These are phyloP conservation scores for Acorus gramineus DNA, from an alignment of 106 monocot species.

Conservation along the genomic window DNA sequence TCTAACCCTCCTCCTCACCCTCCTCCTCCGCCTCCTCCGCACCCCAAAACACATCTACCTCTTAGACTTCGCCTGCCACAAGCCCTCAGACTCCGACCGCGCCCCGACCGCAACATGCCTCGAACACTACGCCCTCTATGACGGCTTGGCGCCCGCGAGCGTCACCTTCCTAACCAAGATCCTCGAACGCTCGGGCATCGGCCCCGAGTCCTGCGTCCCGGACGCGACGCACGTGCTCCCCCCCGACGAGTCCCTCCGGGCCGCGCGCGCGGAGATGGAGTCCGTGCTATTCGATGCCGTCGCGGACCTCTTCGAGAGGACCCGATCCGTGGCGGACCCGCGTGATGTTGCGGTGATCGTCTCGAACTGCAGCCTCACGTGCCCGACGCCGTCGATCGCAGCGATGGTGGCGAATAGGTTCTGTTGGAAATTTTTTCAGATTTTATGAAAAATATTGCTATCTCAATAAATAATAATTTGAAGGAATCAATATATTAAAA, in stretches of 20 bases:
- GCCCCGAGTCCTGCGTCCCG: background rate
- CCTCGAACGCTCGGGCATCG: constrained; percentile 13
- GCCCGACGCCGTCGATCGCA: constrained; percentile 10
- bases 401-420: constrained; percentile 6
- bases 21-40: too few species aligned
- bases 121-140: constrained; percentile 1
- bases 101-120: constrained; percentile 2
- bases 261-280: constrained; percentile 3
- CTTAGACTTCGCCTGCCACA: constrained; percentile 10
- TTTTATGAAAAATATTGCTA: too few species aligned
- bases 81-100: background rate
- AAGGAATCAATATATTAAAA: too few species aligned
- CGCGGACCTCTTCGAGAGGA: constrained; percentile 3
- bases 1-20: too few species aligned
- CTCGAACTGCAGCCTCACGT: constrained; percentile 16
- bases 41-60: constrained; percentile 2
- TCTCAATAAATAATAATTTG: too few species aligned
- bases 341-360: constrained; percentile 5
- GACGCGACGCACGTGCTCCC: constrained; percentile 1
- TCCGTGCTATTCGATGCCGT: constrained; percentile 4
- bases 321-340: background rate
- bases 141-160: background rate
- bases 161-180: constrained; percentile 7
- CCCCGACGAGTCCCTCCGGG: constrained; percentile 6
- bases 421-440: too few species aligned